Evolutionary conservation across 306 rosid species (phyloP).

Genomic region (Mimosa bimucronata): DNA sequence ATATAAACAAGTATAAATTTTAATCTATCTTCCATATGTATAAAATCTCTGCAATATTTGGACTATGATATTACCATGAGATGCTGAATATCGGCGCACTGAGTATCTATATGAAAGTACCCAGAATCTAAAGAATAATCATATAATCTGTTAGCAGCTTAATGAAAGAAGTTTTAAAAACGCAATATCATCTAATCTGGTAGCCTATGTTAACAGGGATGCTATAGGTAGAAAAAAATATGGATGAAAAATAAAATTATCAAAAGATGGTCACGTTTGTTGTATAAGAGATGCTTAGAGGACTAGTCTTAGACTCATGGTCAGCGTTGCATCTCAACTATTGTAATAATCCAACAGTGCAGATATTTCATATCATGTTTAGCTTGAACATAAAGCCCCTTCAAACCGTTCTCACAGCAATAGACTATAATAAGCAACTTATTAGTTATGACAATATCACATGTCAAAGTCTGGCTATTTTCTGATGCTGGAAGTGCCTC

Average conservation of each 20-base stretch:
- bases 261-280: not conserved
- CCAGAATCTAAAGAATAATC: no score
- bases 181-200: not conserved
- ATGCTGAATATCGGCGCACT: not conserved
- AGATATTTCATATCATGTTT: not conserved
- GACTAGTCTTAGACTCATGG: not conserved
- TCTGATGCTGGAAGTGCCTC: not conserved
- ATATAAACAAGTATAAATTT: not conserved
- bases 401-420: not conserved
- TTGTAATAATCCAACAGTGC: not conserved
- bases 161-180: not conserved
- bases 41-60: no score
- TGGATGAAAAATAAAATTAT: not conserved
- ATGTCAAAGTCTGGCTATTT: not conserved
- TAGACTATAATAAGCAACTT: not conserved
- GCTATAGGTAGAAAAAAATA: not conserved
- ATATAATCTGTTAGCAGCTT: not conserved
- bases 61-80: conserved; percentile 7
- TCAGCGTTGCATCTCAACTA: not conserved
- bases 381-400: not conserved
- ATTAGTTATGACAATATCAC: not conserved
- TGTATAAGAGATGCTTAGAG: not conserved
- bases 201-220: not conserved
- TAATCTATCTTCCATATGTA: no score
- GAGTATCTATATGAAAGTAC: not conserved